Evolutionary conservation across 2,329 filamentous ascomycete genomes (phyloP).

Genomic region (Aspergillus ochraceoroseus): DNA sequence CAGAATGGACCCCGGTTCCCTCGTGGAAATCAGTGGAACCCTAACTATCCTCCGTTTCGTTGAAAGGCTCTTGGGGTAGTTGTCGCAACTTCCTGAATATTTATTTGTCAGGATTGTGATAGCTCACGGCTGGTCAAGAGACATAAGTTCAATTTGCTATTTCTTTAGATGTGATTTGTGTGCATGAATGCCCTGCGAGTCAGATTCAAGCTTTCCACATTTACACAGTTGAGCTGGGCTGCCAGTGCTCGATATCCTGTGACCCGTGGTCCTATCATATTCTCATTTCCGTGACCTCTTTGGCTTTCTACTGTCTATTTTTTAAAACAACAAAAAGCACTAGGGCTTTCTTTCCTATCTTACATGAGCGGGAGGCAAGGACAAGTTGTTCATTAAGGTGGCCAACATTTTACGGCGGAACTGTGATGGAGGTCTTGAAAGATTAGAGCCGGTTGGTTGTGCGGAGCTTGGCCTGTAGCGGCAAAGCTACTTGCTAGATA

Average conservation of each 20-base stretch:
- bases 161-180: slow-evolving; percentile 14
- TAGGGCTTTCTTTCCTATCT: background rate
- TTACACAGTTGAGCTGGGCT: slow-evolving; percentile 6
- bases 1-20: slow-evolving; percentile 36
- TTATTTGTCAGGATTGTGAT: slow-evolving; percentile 2
- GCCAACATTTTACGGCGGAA: slow-evolving; percentile 19
- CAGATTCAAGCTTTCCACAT: slow-evolving; percentile 12
- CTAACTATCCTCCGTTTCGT: slow-evolving; percentile 37
- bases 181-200: slow-evolving; percentile 10
- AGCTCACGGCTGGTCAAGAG: slow-evolving; percentile 3
- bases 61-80: slow-evolving; percentile 19
- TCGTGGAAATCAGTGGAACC: slow-evolving; percentile 37
- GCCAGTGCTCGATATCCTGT: slow-evolving; percentile 8
- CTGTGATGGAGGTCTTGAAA: slow-evolving; percentile 7
- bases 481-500: background rate
- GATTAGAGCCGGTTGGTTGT: slow-evolving; percentile 20
- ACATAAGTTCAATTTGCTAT: slow-evolving; percentile 13
- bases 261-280: slow-evolving; percentile 11
- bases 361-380: background rate
- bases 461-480: slow-evolving; percentile 16
- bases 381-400: slow-evolving; percentile 21
- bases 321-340: background rate
- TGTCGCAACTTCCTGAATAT: slow-evolving; percentile 1
- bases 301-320: slow-evolving; percentile 9
- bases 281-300: slow-evolving; percentile 12